Base-by-base conservation (phyloP, 208 protist species). In the Crithidia fasciculata region DNA sequence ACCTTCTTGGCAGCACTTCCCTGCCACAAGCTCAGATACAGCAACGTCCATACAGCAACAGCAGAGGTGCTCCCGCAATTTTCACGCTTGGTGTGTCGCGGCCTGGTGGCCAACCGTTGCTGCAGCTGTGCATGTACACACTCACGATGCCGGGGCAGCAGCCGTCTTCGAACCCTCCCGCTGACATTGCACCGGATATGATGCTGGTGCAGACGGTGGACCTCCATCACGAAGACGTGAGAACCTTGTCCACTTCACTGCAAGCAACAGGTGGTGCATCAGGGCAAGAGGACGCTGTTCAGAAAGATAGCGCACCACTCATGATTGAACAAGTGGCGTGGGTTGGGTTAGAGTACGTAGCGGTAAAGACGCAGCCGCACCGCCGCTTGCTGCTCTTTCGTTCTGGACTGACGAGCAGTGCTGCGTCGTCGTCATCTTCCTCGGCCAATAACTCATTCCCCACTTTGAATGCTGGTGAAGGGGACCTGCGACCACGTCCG, bases 131-230 rank as follows among this genome's bases (percentile, higher is more conserved):
- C 41, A 9, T 69, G 0, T 69, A 59, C 52, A 69, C 5, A n/a
- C 4, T 69, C 16, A 45, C 28, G 6, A 49, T 10, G 37, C 64
- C 44, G 5, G 39, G 0, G 28, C 61, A 61, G 13, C 49, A 39
- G 45, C 54, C 12, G 58, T 2, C 10, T 36, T 54, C 19, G 5
- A 40, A 45, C 9, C 5, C 3, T 40, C 10, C 7, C 15, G 43
- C n/a, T 1, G 36, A 41, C 0, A 8, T 66, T 41, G 55, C 72
- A 36, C 74, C 74, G 7, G 74, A 79, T n/a, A 73, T 79, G 74
- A 79, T 79, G 74, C 53, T 63, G 41, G 15, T 79, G 18, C 66
- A 74, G n/a, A 70, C 74, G 8, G 45, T 74, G 2, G 12, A 45
- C 43, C 10, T 79, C 18, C 52, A 8, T 13, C 10, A 19, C 3